These are phyloP conservation scores for Debaryomycetaceae sp. DNA, from an alignment of 1,139 yeast species.

Conservation along the genomic window DNA sequence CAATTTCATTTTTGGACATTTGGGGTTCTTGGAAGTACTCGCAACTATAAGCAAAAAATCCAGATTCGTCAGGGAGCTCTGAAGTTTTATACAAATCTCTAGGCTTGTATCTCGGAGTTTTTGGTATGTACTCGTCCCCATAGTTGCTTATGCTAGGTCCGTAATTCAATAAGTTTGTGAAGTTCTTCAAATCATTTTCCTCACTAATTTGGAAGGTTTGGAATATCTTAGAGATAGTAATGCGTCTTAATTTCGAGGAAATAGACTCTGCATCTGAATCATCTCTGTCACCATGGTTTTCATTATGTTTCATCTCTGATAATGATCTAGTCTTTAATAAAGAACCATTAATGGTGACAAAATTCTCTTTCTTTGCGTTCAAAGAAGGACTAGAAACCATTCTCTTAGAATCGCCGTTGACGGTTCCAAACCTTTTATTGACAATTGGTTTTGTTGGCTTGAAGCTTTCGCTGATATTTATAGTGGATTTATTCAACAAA, in stretches of 20 bases:
- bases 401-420: conserved; percentile 18
- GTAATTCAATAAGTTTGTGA: conserved; percentile 34
- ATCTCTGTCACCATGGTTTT: conserved; percentile 13
- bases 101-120: conserved; percentile 49
- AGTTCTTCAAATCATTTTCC: conserved; percentile 37
- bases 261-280: conserved; percentile 34
- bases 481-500: conserved; percentile 49
- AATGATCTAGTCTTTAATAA: conserved; percentile 30
- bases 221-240: conserved; percentile 43
- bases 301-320: conserved; percentile 22
- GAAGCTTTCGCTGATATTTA: conserved; percentile 40
- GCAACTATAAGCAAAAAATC: conserved; percentile 81
- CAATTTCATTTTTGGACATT: conserved; percentile 80
- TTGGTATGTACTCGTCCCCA: conserved; percentile 49
- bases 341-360: conserved; percentile 27
- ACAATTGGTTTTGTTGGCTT: conserved; percentile 33
- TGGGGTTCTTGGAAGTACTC: conserved; percentile 98
- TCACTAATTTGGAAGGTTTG: conserved; percentile 42
- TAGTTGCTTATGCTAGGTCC: conserved; percentile 46
- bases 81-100: conserved; percentile 37
- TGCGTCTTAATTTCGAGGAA: conserved; percentile 34
- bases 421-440: conserved; percentile 22
- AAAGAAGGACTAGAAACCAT: conserved; percentile 36
- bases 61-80: conserved; percentile 62
- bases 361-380: conserved; percentile 25